Conservation (phyloP, 495 filamentous ascomycete genomes). For the Aspergillus sclerotioniger region DNA sequence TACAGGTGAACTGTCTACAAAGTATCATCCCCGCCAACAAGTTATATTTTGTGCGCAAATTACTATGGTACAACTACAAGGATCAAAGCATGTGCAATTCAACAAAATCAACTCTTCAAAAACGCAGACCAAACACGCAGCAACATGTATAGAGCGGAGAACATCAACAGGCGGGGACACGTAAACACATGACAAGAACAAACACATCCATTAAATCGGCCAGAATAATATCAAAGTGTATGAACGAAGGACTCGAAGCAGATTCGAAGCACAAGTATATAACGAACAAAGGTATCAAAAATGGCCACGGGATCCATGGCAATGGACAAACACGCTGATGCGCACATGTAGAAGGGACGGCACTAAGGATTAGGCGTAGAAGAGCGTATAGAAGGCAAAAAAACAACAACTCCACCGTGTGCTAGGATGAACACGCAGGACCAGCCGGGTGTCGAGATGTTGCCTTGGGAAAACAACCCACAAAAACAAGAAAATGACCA, state of each 20-base stretch:
- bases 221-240: constrained; percentile 15
- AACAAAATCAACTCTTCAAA: constrained; percentile 17
- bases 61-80: constrained; percentile 48
- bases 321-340: constrained; percentile 28
- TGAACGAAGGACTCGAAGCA: constrained; percentile 22
- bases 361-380: constrained; percentile 27
- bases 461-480: constrained; percentile 37
- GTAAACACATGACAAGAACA: constrained; percentile 24
- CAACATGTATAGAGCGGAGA: constrained; percentile 13
- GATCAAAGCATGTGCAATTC: constrained; percentile 33
- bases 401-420: constrained; percentile 45
- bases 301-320: constrained; percentile 22
- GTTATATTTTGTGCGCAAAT: constrained; percentile 37
- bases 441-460: constrained; percentile 50
- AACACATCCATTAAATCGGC: constrained; percentile 13
- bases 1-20: no score
- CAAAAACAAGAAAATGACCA: constrained; percentile 41
- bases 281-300: constrained; percentile 32
- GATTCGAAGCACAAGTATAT: constrained; percentile 18
- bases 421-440: constrained; percentile 51
- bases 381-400: constrained; percentile 18
- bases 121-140: constrained; percentile 18
- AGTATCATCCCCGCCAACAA: constrained; percentile 33
- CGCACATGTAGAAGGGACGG: constrained; percentile 23
- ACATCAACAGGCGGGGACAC: constrained; percentile 24